Evolutionary conservation across 2,329 filamentous ascomycete species (phyloP).

Genomic region (Elsinoe necatrix): DNA sequence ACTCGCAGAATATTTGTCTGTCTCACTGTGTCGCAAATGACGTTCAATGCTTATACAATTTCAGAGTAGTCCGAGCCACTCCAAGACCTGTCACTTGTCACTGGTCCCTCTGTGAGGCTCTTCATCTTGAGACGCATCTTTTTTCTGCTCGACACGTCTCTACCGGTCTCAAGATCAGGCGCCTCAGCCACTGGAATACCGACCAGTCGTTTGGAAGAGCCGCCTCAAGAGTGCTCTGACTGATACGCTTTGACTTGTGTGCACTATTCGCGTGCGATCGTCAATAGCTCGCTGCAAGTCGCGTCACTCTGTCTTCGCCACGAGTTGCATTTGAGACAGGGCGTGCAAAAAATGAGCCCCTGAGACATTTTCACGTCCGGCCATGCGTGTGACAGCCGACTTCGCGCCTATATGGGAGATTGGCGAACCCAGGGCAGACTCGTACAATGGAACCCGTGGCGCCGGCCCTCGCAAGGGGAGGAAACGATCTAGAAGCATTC

Average conservation of each 20-base stretch:
- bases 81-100: not conserved
- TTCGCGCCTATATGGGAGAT: slow-evolving; percentile 15
- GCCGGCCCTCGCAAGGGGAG: slow-evolving; percentile 14
- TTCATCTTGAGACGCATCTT: slow-evolving; percentile 10
- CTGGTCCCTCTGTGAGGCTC: slow-evolving; percentile 9
- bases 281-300: slow-evolving; percentile 9
- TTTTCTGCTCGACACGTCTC: slow-evolving; percentile 9
- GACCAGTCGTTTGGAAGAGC: not conserved
- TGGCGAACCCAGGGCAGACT: not conserved
- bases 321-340: slow-evolving; percentile 9
- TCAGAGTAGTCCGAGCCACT: slow-evolving; percentile 14
- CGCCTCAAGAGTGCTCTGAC: not conserved
- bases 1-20: not conserved
- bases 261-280: not conserved
- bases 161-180: slow-evolving; percentile 12
- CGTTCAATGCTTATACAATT: slow-evolving; percentile 4
- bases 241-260: slow-evolving; percentile 9
- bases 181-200: not conserved
- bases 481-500: slow-evolving; percentile 19
- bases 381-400: slow-evolving; percentile 13
- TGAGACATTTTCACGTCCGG: slow-evolving; percentile 7
- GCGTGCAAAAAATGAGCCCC: slow-evolving; percentile 5
- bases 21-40: slow-evolving; percentile 15
- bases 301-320: slow-evolving; percentile 10
- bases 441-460: not conserved